phyloP scores from a whole-genome alignment of 768 basidiomycete species.

The Collybia sp. region DNA sequence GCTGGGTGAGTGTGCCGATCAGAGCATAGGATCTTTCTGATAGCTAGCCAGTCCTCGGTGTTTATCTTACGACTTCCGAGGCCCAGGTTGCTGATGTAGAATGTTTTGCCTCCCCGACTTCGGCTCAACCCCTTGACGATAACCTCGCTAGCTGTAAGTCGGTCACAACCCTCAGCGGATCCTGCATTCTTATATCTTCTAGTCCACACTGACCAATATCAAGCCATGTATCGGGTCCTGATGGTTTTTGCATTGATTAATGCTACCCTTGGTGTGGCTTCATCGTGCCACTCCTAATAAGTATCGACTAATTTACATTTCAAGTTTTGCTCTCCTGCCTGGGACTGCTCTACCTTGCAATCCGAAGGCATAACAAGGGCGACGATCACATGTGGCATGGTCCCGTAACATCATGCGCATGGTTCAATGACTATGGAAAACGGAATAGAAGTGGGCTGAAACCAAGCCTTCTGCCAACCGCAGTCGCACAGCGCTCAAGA shows the following conservation, averaged over 20 bases:
- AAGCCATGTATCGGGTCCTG: constrained; percentile 84
- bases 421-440: constrained; percentile 57
- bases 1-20: constrained; percentile 50
- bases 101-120: constrained; percentile 59
- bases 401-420: constrained; percentile 67
- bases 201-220: constrained; percentile 85
- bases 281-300: background rate
- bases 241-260: constrained; percentile 80
- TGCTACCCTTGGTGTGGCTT: constrained; percentile 55
- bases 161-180: constrained; percentile 8
- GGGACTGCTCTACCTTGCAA: constrained; percentile 32
- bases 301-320: background rate
- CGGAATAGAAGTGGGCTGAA: constrained; percentile 18
- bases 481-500: constrained; percentile 4
- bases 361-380: constrained; percentile 37
- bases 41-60: constrained; percentile 58
- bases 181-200: constrained; percentile 5
- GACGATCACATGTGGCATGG: constrained; percentile 62
- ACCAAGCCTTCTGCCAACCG: constrained; percentile 33
- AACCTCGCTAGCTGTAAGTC: constrained; percentile 60
- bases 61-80: constrained; percentile 68
- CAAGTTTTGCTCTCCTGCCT: constrained; percentile 34
- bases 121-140: constrained; percentile 48
- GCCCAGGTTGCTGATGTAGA: constrained; percentile 79
- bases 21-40: constrained; percentile 8